Evolutionary conservation across 2,329 filamentous ascomycete genomes (phyloP).

Genomic region (Aspergillus costaricaensis): DNA sequence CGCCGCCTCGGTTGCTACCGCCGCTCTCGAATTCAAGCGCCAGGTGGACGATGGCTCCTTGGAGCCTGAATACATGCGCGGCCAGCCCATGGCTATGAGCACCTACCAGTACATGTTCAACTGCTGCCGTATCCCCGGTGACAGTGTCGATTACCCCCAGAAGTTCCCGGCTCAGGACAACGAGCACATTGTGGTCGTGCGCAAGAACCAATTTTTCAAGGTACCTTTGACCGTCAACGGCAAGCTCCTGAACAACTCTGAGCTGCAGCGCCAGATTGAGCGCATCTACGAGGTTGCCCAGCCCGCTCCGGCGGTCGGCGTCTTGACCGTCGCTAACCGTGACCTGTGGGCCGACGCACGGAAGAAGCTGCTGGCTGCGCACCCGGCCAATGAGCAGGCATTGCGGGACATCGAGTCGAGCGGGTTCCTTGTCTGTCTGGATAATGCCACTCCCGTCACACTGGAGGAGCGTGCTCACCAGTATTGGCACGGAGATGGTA

Average conservation of each 20-base stretch:
- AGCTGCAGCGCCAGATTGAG: slow-evolving; percentile 87
- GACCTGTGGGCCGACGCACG: slow-evolving; percentile 90
- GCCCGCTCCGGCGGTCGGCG: slow-evolving; percentile 71
- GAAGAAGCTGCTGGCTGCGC: slow-evolving; percentile 71
- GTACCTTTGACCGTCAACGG: slow-evolving; percentile 78
- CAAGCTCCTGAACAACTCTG: slow-evolving; percentile 80
- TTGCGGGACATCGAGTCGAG: slow-evolving; percentile 83
- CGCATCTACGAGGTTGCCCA: slow-evolving; percentile 78
- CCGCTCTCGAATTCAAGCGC: slow-evolving; percentile 89
- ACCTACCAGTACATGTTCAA: slow-evolving; percentile 99
- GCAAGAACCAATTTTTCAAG: slow-evolving; percentile 99
- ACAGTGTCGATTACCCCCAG: slow-evolving; percentile 76
- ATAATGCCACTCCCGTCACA: slow-evolving; percentile 87
- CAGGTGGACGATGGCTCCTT: slow-evolving; percentile 79
- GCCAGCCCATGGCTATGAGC: slow-evolving; percentile 95
- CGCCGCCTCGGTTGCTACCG: slow-evolving; percentile 84
- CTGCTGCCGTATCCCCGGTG: slow-evolving; percentile 78
- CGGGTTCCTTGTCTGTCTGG: slow-evolving; percentile 89
- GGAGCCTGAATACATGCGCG: slow-evolving; percentile 99
- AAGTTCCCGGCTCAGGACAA: slow-evolving; percentile 76
- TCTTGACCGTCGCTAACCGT: slow-evolving; percentile 87
- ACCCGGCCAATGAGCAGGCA: slow-evolving; percentile 73
- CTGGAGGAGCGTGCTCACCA: slow-evolving; percentile 92
- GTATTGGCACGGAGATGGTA: slow-evolving; percentile 97
- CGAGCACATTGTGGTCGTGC: slow-evolving; percentile 84